Evolutionary conservation across 148 eudicot genomes (phyloP), one percentile per base, ranked within the genome.

Genomic region (Arctostaphylos glauca): DNA sequence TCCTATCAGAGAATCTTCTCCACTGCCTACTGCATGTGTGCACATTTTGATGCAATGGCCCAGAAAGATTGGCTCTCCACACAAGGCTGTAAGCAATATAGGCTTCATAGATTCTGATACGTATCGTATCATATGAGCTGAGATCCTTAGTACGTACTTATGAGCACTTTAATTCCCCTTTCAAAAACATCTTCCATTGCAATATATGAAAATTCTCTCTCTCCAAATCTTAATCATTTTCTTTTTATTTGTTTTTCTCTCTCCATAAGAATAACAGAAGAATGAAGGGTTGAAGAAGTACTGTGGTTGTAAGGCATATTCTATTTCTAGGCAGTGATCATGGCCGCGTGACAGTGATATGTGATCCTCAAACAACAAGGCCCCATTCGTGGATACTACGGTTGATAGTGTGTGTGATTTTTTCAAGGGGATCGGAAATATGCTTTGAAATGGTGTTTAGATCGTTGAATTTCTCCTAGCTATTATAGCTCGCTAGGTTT

Each of bases 291-390:
- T 0, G 44, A 16, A 9, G 71, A 66, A 66, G 13, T 6, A 66
- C 38, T 31, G 38, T 66, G 7, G 0, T 48, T 1, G 25, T 9
- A 9, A 74, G 2, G 43, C 31, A 49, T 50, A 75, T 50, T 50
- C 68, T 62, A 62, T 55, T 31, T 31, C 71, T 12, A 66, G 4
- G 23, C 21, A 43, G 23, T 19, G 25, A 75, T 50, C 58, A 23
- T 50, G 58, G 58, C 6, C 25, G 31, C 38, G 77, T 10, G 58
- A 49, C 4, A 14, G 58, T 41, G 3, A 50, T 75, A 5, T 48
- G 54, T 52, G 59, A 23, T 75, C 43, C 58, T 50, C 78, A 48
- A 75, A 13, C 58, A 75, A 75, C 58, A 50, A 50, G 56, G 43
- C 78, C 58, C 78, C 56, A 49, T 23, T n/a, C 1, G 13, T 3